Percentiles rank a stretch among this genome's conserved stretches.
Evolutionary conservation across 208 protist species (phyloP).

Genomic region (Leptomonas pyrrhocoris): DNA sequence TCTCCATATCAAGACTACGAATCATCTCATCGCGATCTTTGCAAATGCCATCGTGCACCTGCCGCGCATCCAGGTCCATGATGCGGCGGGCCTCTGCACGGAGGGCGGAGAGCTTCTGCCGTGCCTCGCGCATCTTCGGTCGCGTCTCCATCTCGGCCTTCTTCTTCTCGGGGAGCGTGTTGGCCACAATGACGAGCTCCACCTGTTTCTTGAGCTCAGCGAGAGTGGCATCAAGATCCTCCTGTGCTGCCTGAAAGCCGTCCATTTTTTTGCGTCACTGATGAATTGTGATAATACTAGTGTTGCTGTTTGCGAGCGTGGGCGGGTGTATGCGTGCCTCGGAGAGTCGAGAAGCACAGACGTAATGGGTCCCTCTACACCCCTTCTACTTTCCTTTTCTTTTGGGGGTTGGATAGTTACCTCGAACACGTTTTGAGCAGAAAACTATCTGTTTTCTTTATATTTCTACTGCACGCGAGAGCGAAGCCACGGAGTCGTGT

Average conservation of each 20-base stretch:
- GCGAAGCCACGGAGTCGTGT: too few relatives aligned
- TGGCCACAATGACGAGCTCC: slow-evolving; percentile 58
- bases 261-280: slow-evolving; percentile 47
- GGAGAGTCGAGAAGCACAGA: too few relatives aligned
- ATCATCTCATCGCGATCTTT: slow-evolving; percentile 62
- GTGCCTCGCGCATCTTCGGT: slow-evolving; percentile 69
- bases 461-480: too few relatives aligned
- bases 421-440: too few relatives aligned
- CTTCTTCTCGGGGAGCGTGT: slow-evolving; percentile 66
- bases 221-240: slow-evolving; percentile 54
- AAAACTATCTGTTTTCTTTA: too few relatives aligned
- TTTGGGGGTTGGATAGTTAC: too few relatives aligned
- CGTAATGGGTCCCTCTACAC: too few relatives aligned
- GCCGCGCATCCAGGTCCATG: slow-evolving; percentile 43
- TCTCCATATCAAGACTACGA: slow-evolving; percentile 60
- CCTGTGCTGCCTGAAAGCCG: slow-evolving; percentile 40
- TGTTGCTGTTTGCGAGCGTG: too few relatives aligned
- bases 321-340: neutral
- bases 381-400: too few relatives aligned
- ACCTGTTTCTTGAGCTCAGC: slow-evolving; percentile 44
- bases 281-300: too few relatives aligned
- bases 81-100: slow-evolving; percentile 72
- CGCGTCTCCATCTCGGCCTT: slow-evolving; percentile 61
- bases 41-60: slow-evolving; percentile 64
- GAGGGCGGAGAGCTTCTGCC: slow-evolving; percentile 62